Evolutionary conservation across 148 eudicot genomes (phyloP).

Genomic region (Euryodendron excelsum): DNA sequence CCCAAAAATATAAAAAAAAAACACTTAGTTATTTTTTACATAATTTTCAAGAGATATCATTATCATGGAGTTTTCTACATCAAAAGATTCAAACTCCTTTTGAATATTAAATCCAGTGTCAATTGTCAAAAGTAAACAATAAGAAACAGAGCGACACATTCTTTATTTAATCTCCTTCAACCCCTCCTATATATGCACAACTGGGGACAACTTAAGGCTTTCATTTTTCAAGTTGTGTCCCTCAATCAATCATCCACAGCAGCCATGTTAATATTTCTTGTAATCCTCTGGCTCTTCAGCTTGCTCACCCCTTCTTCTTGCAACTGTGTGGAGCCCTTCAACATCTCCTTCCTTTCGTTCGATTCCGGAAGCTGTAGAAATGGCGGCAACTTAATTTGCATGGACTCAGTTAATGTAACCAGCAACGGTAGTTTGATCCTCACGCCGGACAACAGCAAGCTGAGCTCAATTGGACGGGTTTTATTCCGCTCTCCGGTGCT

Average conservation of each 20-base stretch:
- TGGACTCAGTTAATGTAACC: constrained; percentile 41
- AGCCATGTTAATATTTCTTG: constrained; percentile 29
- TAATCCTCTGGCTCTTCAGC: constrained; percentile 20
- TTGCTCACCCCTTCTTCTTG: constrained; percentile 17
- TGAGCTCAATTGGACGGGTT: constrained; percentile 43
- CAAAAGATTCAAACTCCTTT: too few species aligned
- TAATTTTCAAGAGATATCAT: too few species aligned
- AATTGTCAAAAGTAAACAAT: too few species aligned
- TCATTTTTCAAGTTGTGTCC: background rate
- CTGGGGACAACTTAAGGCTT: too few species aligned
- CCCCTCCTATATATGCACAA: too few species aligned
- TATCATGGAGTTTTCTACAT: too few species aligned
- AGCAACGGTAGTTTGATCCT: constrained; percentile 43
- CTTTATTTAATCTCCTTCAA: too few species aligned
- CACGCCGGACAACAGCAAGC: too few species aligned
- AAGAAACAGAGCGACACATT: too few species aligned
- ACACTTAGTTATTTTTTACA: too few species aligned
- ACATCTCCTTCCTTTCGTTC: constrained; percentile 45
- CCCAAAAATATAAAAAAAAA: too few species aligned
- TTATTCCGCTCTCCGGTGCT: constrained; percentile 33
- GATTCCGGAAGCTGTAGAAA: constrained; percentile 36
- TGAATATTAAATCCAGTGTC: too few species aligned
- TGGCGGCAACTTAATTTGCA: constrained; percentile 40
- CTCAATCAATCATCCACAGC: background rate
- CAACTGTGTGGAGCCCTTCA: background rate